Evolutionary conservation across 1,284 basidiomycete species (phyloP), one percentile per base, ranked within the genome.

Genomic region (Rhodotorula sp.): DNA sequence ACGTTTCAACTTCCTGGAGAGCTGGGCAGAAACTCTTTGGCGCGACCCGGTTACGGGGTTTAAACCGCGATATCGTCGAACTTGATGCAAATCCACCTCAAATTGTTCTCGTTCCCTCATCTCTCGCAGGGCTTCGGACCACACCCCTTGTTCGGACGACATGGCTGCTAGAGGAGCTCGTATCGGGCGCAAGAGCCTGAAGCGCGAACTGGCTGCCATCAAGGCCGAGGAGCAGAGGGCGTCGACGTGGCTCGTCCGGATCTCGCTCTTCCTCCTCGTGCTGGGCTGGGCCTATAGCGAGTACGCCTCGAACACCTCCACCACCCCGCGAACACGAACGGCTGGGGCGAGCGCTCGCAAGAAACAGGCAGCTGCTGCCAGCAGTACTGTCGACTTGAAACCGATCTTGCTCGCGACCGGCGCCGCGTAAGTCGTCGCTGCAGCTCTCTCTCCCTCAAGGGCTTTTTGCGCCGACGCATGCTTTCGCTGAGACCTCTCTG

Each of bases 231-330:
- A 71, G 23, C 49, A 49, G 34, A 26, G 31, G 7, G 60, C 55
- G 21, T 26, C 49, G 14, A 58, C 50, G 2, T 71, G 66, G 66
- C 64, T 71, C 38, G 57, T 68, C 38, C 67, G 66, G 34, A 7
- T 71, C 31, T 38, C 50, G 10, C 60, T 71, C 31, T 50, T 58
- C 8, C n/a, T 68, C 45, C 52, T 49, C 15, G 49, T 71, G 5
- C 45, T 54, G 23, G 61, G 50, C 21, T 71, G 66, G 66, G 66
- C 59, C 5, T 58, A 55, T 45, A 49, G 65, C n/a, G 61, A 67
- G 23, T 43, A 50, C 55, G 23, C 43, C 1, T 18, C 26, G 18
- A 23, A 18, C 21, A 21, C 1, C 1, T 21, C 50, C 4, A 15
- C 19, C 21, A n/a, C 21, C 23, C 16, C n/a, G 12, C 5, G 3